Evolutionary conservation across 768 basidiomycete genomes (phyloP), one percentile per base, ranked within the genome.

Genomic region (Asterophora lycoperdoides): DNA sequence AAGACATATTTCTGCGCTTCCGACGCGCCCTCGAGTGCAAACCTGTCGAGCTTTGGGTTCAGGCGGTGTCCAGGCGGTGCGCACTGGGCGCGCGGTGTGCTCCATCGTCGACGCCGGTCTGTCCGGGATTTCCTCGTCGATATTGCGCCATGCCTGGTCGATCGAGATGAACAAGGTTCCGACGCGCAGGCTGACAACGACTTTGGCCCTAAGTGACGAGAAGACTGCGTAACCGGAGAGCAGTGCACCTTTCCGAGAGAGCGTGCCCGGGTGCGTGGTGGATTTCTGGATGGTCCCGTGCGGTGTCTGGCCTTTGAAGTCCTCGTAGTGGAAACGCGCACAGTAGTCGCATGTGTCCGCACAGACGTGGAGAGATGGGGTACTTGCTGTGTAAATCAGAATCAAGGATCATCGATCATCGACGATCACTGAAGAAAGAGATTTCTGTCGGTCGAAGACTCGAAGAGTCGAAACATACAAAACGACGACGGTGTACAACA

Each of bases 91-190:
- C 2, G 75, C 79, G 0, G 84, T 84, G 26, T 72, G 61, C 46
- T 83, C 81, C 4, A 86, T 64, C 0, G 72, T 62, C 19, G 30
- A 37, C 8, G 33, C 15, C 1, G 8, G 64, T 1, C 66, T 70
- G 47, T 78, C 70, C 0, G 73, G 72, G 36, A 77, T 71, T 53
- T 80, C 79, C 1, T 57, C 65, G 28, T 76, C 72, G 37, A 80
- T 55, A 52, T 78, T 79, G 44, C 57, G 50, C 36, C 76, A 63
- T 0, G 84, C 84, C 51, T 87, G 86, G 3, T 83, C 81, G 6
- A 81, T 67, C 1, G 83, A 86, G 48, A 89, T 84, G 61, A 88
- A 87, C 3, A 85, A 88, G 3, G 84, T 85, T 3, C 83, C 86
- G 2, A 89, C 83, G 2, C 84, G 85, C 1, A 89, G 69, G 9